phyloP scores from a whole-genome alignment of 2,329 filamentous ascomycete genomes.

The Trichoderma polysporum region DNA sequence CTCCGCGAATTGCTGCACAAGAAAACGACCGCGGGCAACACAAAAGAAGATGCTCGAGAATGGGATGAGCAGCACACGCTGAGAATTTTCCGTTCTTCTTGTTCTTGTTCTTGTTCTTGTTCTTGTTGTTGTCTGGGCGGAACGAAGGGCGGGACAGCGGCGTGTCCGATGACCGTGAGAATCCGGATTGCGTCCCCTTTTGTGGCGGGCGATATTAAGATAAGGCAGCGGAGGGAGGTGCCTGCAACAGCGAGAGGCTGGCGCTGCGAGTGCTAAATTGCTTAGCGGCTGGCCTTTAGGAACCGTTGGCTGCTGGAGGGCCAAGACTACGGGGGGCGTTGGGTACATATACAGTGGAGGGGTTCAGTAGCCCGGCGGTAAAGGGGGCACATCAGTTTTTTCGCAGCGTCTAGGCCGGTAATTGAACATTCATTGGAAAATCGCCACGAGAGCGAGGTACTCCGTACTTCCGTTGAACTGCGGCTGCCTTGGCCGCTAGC shows the following conservation, averaged over 20 bases:
- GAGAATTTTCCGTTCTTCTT: not conserved
- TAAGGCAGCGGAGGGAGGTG: slow-evolving; percentile 12
- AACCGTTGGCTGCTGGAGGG: not conserved
- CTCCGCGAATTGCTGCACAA: not conserved
- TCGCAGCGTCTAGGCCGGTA: not conserved
- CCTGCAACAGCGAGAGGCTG: not conserved
- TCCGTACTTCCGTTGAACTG: not conserved
- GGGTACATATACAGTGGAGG: not conserved
- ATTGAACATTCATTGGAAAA: not conserved
- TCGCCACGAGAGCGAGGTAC: not conserved
- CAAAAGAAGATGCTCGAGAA: not conserved
- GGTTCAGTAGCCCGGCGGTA: not conserved
- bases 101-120: not conserved
- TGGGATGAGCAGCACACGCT: not conserved
- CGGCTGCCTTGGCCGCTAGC: not conserved
- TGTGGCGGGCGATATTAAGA: slow-evolving; percentile 19
- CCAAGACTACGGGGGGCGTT: not conserved
- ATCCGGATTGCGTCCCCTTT: slow-evolving; percentile 20
- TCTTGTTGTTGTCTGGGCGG: not conserved
- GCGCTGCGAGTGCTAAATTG: not conserved
- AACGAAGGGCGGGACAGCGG: slow-evolving; percentile 20
- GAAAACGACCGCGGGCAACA: not conserved
- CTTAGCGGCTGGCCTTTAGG: not conserved
- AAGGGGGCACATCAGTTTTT: not conserved
- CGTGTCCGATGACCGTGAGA: slow-evolving; percentile 21